Percentiles rank a stretch among this genome's conserved stretches.
Conservation (phyloP, 2,329 filamentous ascomycete genomes). For the Aspergillus ochraceus region DNA sequence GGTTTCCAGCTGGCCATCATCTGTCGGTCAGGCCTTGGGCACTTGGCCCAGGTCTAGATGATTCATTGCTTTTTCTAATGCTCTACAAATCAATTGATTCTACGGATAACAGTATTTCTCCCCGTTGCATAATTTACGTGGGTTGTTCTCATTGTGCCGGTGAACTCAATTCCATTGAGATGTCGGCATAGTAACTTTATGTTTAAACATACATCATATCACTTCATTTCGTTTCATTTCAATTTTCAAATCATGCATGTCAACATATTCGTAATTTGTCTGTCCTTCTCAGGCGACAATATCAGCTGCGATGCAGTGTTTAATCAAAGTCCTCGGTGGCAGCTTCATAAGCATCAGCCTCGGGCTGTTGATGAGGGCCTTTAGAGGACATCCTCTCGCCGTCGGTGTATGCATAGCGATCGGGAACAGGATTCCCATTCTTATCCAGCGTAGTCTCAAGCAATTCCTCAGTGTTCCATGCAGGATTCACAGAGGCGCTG, state of each 20-base stretch:
- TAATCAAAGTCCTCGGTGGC: slow-evolving; percentile 33
- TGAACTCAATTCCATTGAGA: background rate
- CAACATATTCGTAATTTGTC: background rate
- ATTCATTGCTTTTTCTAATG: background rate
- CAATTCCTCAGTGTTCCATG: slow-evolving; percentile 29
- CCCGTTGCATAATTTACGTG: no score
- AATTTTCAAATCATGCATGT: background rate
- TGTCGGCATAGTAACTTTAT: background rate
- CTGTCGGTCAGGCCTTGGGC: background rate
- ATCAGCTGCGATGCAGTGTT: background rate
- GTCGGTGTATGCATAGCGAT: slow-evolving; percentile 24
- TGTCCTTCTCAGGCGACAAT: background rate
- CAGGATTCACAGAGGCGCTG: slow-evolving; percentile 9
- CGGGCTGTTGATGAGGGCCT: slow-evolving; percentile 15
- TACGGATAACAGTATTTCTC: background rate
- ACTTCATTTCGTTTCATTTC: background rate
- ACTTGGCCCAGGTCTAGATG: background rate
- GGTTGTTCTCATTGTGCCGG: background rate
- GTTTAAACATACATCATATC: slow-evolving; percentile 1
- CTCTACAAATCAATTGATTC: background rate
- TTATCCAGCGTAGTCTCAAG: slow-evolving; percentile 32
- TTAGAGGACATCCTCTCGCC: slow-evolving; percentile 20
- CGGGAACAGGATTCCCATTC: slow-evolving; percentile 34
- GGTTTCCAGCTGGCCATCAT: background rate
- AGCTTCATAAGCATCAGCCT: slow-evolving; percentile 32